Evolutionary conservation across 768 basidiomycete species (phyloP), one percentile per base, ranked within the genome.

Genomic region (Termitomyces sp.): DNA sequence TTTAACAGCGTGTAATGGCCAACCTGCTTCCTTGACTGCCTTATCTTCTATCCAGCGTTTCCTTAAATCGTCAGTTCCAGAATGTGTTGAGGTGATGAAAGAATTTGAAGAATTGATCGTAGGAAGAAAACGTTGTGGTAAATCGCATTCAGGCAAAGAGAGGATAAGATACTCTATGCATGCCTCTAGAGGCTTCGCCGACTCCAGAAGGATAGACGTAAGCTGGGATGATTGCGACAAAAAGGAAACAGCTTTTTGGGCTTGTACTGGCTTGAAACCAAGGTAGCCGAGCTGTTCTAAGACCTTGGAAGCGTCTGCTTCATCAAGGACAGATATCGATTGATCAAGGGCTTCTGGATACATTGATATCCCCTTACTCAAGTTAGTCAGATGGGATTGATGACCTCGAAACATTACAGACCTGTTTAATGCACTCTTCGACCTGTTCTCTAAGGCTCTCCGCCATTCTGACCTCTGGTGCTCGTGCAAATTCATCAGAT

Each of bases 391-490:
- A 54, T 28, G 11, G 26, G 2, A n/a, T 28, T 7, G 44, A 60
- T 52, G 35, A 46, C 56, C 47, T 57, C 52, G 54, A 64, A 46
- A 33, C 56, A 22, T 33, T 60, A 30, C 46, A 58, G 38, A 87
- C 91, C 82, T 86, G 83, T 69, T 90, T 88, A 35, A 97, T 84
- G 0, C 86, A 82, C 22, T 81, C 80, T 71, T 98, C 94, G 3
- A 95, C 91, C 47, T 85, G 70, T 55, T 92, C 91, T 33, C 95
- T 79, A 48, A 96, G 74, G 18, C 72, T 72, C 9, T 78, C 76
- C 0, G 90, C 86, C 93, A 98, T 94, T 66, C 81, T 87, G 22
- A 94, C 92, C 67, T 96, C 94, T 10, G 84, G 85, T 14, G 73
- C 77, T 54, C 76, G 72, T 13, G 72, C 68, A 54, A 79, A 82